Base-by-base conservation (phyloP, 169 alveolate genomes). In the Perkinsus olseni region DNA sequence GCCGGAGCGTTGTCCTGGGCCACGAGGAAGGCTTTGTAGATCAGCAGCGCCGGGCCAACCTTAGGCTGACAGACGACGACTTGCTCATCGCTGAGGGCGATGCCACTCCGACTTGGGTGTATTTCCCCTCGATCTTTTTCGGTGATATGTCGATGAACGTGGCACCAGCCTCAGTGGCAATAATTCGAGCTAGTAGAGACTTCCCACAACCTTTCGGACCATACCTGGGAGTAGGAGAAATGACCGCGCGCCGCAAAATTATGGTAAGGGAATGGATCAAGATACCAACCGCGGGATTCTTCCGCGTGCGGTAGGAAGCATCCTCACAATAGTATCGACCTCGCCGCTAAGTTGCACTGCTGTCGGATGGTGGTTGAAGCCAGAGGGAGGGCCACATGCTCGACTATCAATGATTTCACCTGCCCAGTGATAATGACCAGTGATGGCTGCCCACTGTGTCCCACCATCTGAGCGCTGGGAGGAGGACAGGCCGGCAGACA, bases 1-100 rank as follows among this genome's bases (percentile, higher is more conserved):
- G 99, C 96, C 21, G 99, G 99, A 48, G 97, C 97, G 95, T 95
- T 95, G 51, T 97, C 97, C 95, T 97, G 97, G 36, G 99, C 99
- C 24, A 95, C 96, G 90, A 96, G 95, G 95, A 98, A 96, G 90
- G 96, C 96, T 38, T 94, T 95, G 94, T 96, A 95, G 36, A 96
- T 92, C 74, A 94, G 91, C 92, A 94, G 93, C 37, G 96, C 93
- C 24, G 95, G 74, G 50, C 96, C 96, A 28, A 93, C 92, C 93
- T 96, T 97, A 39, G 96, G 94, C 92, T 95, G 31, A 62, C 36
- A 24, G 36, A 28, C 34, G 82, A 62, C 28, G 4, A 62, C 31
- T 62, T 3, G 8, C 82, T 62, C 1, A 1, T 62, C 28, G 1
- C 31, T 8, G 82, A 21, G 8, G 28, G 31, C 34, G 6, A 17